Base-by-base conservation (phyloP, 1,139 yeast genomes). In the Candida tetrigidarum region DNA sequence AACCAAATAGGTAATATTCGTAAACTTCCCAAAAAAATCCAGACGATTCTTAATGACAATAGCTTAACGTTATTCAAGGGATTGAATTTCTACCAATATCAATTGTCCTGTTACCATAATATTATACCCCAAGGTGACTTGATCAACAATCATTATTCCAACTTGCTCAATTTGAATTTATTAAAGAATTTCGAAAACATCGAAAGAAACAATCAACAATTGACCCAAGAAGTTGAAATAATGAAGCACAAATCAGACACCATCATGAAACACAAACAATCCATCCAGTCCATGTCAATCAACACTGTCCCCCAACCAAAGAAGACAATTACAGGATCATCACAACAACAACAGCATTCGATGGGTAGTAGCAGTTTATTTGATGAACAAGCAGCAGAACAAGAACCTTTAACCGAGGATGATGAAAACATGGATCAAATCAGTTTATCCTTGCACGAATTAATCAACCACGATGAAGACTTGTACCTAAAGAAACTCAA, bases 91-190 rank as follows among this genome's bases (percentile, higher is more conserved):
- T 71, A 63, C 51, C 71, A 68, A 50, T 74, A 74, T 55, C 68
- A 70, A 67, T 53, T 66, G 38, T 71, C 77, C 9, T 74, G 78
- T 49, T 74, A 74, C 52, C 65, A 57, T 43, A 74, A 74, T 46
- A 53, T 59, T 25, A 59, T 66, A 4, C 78, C 78, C 0, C 47
- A 49, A 11, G 60, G 59, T 9, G 53, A 54, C 15, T 54, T 51
- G 39, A 50, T 63, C 15, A 67, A 71, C 47, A 74, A 72, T 47
- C 79, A 74, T 55, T 74, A 66, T 52, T 55, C 69, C 10, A 63
- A 65, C 15, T 54, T 74, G 20, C 54, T 74, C 22, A 67, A 63
- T 22, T 56, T 74, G 39, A 72, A 74, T 52, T 60, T 74, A 43
- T 59, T 71, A 44, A 74, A 74, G 50, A 69, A 64, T 44, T 69